Evolutionary conservation across 2,329 filamentous ascomycete species (phyloP), one percentile per base, ranked within the genome.

Genomic region (Chalaropsis thielavioides): DNA sequence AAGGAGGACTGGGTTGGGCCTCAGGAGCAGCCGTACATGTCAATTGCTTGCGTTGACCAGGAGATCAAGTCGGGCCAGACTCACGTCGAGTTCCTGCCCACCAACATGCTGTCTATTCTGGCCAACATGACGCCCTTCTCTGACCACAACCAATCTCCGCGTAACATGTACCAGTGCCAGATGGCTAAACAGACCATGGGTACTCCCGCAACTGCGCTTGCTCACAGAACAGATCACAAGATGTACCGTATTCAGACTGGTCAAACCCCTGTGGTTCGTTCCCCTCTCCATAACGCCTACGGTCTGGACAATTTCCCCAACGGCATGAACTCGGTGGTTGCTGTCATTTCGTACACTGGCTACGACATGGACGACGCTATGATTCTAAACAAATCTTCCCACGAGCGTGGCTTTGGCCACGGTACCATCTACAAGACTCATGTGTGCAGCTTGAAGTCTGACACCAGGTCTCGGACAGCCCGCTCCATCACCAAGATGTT

Each of bases 331-430:
- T 90, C 91, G 8, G 86, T 97, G 46, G 94, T 99, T 66, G 94
- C 94, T 67, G 95, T 99, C 74, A 96, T 99, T 69, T 96, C 92
- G 0, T 99, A 99, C 75, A 97, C 92, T 1, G 94, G 92, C 62
- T 99, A 97, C 77, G 94, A 99, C 81, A 99, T 99, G 94, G 94
- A 99, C 80, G 94, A 99, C 77, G 94, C 94, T 73, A 97, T 97
- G 92, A 97, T 99, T 73, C 81, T 99, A 73, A 97, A 97, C 80
- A 97, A 97, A 75, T 96, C 91, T 22, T 86, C 92, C 2, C 90
- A 96, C 75, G 94, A 99, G 76, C 86, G 94, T 70, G 94, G 94
- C 15, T 97, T 99, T 72, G 92, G 91, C 44, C 86, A 97, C 72
- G 94, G 94, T 64, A 95, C 92, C 4, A 91, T 99, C 71, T 99